phyloP scores from a whole-genome alignment of 2,329 filamentous ascomycete genomes.

The Aspergillus hortae region DNA sequence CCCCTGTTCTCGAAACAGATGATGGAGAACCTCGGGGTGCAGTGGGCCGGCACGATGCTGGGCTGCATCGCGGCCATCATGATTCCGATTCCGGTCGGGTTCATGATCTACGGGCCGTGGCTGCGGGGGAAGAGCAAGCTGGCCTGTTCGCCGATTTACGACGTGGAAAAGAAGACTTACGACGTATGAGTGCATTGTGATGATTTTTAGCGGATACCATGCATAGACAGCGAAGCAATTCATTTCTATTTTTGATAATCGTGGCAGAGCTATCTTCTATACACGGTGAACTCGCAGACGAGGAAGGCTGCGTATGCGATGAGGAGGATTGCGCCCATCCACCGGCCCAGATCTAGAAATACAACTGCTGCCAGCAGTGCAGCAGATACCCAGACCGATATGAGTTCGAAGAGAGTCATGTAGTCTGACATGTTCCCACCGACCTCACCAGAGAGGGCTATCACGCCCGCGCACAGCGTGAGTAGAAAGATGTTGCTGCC shows the following conservation, averaged over 20 bases:
- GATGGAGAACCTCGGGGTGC: conserved; percentile 35
- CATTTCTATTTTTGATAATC: neutral
- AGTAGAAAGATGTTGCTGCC: conserved; percentile 56
- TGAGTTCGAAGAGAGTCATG: conserved; percentile 23
- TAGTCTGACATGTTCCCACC: conserved; percentile 7
- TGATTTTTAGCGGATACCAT: conserved; percentile 6
- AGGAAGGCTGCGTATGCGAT: conserved; percentile 33
- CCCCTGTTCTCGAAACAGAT: conserved; percentile 39
- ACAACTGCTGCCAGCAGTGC: conserved; percentile 11
- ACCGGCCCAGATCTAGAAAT: conserved; percentile 11
- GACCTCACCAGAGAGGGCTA: conserved; percentile 12
- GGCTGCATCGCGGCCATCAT: conserved; percentile 33
- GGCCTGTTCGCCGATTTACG: conserved; percentile 14
- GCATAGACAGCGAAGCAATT: neutral
- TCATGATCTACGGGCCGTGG: conserved; percentile 28
- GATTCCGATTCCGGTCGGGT: conserved; percentile 35
- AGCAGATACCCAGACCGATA: conserved; percentile 18
- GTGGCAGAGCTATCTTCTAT: neutral
- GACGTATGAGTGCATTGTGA: conserved; percentile 2
- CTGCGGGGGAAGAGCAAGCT: conserved; percentile 28
- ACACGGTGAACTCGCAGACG: conserved; percentile 30
- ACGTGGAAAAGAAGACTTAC: conserved; percentile 7
- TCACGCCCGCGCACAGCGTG: conserved; percentile 45
- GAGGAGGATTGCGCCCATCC: conserved; percentile 26
- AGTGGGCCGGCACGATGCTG: conserved; percentile 38